Conservation (phyloP, 352 stramenopile species). For the Globisporangium canariense region DNA sequence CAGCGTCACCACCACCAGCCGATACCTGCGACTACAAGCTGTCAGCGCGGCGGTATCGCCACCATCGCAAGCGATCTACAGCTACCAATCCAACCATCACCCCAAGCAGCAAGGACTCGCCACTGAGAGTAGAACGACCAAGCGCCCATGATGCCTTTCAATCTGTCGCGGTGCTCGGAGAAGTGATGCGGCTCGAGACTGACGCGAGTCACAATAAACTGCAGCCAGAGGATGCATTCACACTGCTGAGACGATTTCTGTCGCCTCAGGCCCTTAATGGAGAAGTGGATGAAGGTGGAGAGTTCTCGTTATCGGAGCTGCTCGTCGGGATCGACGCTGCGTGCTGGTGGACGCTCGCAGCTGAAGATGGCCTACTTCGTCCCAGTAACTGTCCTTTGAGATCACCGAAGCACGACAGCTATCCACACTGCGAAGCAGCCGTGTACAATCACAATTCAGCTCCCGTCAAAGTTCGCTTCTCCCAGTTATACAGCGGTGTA, state of each 20-base stretch:
- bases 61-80: conserved; percentile 14
- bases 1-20: background rate
- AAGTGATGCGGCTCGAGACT: conserved; percentile 33
- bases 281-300: background rate
- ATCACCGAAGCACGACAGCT: background rate
- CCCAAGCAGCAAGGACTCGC: background rate
- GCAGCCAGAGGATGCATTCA: conserved; percentile 30
- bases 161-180: conserved; percentile 27
- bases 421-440: background rate
- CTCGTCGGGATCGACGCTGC: conserved; percentile 28
- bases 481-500: conserved; percentile 30
- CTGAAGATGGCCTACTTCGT: background rate
- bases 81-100: conserved; percentile 1
- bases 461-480: conserved; percentile 24
- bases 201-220: conserved; percentile 15
- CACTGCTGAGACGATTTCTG: conserved; percentile 22
- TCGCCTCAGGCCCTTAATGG: background rate
- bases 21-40: conserved; percentile 23
- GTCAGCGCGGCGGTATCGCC: conserved; percentile 22
- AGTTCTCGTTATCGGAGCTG: conserved; percentile 13
- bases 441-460: background rate
- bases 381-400: background rate
- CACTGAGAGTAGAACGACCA: background rate
- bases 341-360: conserved; percentile 31
- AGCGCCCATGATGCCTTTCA: conserved; percentile 21